Conservation (phyloP, 2,329 filamentous ascomycete species). For the Ploettnerulaceae sp. region DNA sequence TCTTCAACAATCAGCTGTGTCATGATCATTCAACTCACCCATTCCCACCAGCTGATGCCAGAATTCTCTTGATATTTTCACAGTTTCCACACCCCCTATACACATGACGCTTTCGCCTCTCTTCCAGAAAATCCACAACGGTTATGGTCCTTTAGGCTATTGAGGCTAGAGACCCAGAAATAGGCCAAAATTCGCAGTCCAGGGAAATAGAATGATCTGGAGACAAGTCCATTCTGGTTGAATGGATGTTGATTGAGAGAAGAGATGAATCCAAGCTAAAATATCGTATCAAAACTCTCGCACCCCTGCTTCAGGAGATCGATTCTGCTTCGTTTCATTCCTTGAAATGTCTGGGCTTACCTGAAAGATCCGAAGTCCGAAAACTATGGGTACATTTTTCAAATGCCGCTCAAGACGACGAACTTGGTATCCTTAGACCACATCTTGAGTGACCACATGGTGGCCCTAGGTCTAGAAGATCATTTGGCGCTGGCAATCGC, state of each 20-base stretch:
- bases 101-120: no score
- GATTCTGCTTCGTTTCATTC: conserved; percentile 13
- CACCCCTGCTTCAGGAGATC: conserved; percentile 12
- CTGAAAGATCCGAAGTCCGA: conserved; percentile 10
- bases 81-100: no score
- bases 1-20: no score
- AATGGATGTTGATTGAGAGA: conserved; percentile 17
- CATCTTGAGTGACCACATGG: neutral
- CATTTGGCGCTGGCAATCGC: conserved; percentile 12
- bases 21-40: no score
- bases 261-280: conserved; percentile 8
- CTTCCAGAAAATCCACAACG: no score
- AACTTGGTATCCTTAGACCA: conserved; percentile 9
- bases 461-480: conserved; percentile 6
- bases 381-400: conserved; percentile 16
- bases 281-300: conserved; percentile 14
- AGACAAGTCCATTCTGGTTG: conserved; percentile 12
- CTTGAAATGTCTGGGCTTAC: conserved; percentile 11
- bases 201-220: conserved; percentile 17
- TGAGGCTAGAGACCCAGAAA: neutral
- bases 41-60: no score
- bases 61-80: no score
- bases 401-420: conserved; percentile 1
- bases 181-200: neutral
- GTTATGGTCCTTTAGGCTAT: no score